Evolutionary conservation across 768 basidiomycete species (phyloP), one percentile per base, ranked within the genome.

Genomic region (Suillus alpinus): DNA sequence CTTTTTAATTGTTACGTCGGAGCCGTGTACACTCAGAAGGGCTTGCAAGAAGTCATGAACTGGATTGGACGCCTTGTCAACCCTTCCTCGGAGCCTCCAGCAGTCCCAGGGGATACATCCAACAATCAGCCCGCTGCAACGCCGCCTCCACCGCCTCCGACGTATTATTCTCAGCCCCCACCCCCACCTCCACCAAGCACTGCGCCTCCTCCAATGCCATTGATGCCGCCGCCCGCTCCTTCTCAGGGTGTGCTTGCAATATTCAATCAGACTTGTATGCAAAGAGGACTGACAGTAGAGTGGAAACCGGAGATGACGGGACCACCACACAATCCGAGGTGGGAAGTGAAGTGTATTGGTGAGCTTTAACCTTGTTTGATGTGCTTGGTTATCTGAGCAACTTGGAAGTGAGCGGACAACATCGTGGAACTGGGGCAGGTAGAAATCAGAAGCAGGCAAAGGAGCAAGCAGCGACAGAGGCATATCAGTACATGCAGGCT

Each of bases 361-460:
- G 67, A 71, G 81, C 73, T 8, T 31, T 23, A 32, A n/a, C 60
- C 14, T 31, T 36, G n/a, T 8, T 32, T 14, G 13, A 26, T n/a
- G 58, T 43, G 31, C 50, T 16, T 41, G 13, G 43, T 40, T 41
- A 51, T 23, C 60, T 63, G 20, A 62, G 51, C 8, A 58, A 36
- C 9, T 41, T n/a, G 31, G 1, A 57, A 88, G 87, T 89, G 26
- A 80, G 84, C 59, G 78, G 73, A 2, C 66, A 73, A n/a, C 77
- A 80, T 63, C 78, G 66, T 62, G 87, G 86, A 26, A 56, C 68
- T 4, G 87, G 86, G 0, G 63, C 53, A 4, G 87, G 83, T 23
- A 84, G 81, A 61, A 88, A 78, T 59, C 86, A 87, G 70, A 89
- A 88, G 63, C 51, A 73, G n/a, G 87, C 87, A 8, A 88, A 87